Percentiles rank a stretch among this genome's conserved stretches.
These are phyloP conservation scores for Saccharomyces hybrid DNA, from an alignment of 1,139 yeast species.

Conservation along the genomic window DNA sequence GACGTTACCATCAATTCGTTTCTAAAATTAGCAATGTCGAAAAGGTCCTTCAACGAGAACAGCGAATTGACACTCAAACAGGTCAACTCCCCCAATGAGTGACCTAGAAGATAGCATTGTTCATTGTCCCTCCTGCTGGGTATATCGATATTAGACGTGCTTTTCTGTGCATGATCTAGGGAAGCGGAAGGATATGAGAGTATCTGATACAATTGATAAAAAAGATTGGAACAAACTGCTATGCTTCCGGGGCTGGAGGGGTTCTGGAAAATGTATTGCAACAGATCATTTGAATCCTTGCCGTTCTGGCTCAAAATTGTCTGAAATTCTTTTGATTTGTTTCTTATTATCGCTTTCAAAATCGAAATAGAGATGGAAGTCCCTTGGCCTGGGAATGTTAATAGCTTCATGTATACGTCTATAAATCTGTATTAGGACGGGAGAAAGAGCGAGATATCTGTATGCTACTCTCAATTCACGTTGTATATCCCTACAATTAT, in stretches of 20 bases:
- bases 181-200: slow-evolving; percentile 1
- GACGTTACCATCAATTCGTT: slow-evolving; percentile 29
- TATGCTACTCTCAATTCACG: not conserved
- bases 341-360: slow-evolving; percentile 20
- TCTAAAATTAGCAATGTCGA: slow-evolving; percentile 29
- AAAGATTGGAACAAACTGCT: slow-evolving; percentile 27
- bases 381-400: slow-evolving; percentile 34
- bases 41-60: slow-evolving; percentile 32
- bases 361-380: slow-evolving; percentile 25
- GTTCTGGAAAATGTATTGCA: slow-evolving; percentile 18
- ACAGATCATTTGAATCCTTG: slow-evolving; percentile 16
- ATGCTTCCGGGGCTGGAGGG: slow-evolving; percentile 29
- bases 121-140: slow-evolving; percentile 3
- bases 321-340: slow-evolving; percentile 19
- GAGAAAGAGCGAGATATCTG: not conserved
- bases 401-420: slow-evolving; percentile 13
- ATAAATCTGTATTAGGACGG: not conserved
- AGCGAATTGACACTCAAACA: slow-evolving; percentile 36
- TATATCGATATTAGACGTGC: not conserved
- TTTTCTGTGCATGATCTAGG: slow-evolving; percentile 1
- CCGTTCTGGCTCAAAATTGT: slow-evolving; percentile 16
- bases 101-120: slow-evolving; percentile 38
- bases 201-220: slow-evolving; percentile 20
- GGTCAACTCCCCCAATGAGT: slow-evolving; percentile 53
- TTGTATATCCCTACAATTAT: no score